Conservation (phyloP, 495 filamentous ascomycete genomes). For the Podospora pseudocomata region DNA sequence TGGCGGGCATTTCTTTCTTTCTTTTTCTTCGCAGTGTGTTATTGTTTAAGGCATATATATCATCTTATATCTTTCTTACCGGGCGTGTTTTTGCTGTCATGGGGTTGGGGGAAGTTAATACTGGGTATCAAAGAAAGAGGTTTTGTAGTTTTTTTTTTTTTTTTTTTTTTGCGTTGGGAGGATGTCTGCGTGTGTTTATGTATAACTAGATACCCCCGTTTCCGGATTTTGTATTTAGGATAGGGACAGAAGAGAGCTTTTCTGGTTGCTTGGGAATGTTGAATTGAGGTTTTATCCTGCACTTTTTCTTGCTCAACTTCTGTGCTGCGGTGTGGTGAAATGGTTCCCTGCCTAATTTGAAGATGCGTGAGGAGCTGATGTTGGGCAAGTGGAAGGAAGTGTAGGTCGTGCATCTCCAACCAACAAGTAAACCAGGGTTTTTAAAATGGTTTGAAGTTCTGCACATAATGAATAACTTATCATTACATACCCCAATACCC, state of each 20-base stretch:
- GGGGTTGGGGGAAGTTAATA: too few species aligned
- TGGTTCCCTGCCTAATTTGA: too few species aligned
- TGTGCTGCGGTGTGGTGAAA: too few species aligned
- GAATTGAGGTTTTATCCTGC: too few species aligned
- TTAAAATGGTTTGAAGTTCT: too few species aligned
- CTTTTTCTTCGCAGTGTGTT: background rate
- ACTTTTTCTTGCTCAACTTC: too few species aligned
- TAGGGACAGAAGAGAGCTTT: background rate
- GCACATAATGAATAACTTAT: too few species aligned
- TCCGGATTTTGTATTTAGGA: background rate
- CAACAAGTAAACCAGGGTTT: too few species aligned
- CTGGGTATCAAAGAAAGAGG: background rate
- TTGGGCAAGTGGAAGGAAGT: too few species aligned
- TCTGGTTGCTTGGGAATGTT: constrained; percentile 2
- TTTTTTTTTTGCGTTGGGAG: background rate
- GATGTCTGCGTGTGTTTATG: constrained; percentile 8
- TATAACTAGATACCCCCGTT: constrained; percentile 23
- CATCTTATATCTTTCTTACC: background rate
- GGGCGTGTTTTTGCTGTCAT: background rate
- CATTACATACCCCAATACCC: too few species aligned
- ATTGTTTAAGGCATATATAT: background rate
- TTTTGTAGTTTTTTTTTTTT: background rate
- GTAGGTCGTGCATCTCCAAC: too few species aligned
- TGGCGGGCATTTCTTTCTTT: background rate
- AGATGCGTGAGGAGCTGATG: too few species aligned